phyloP scores from a whole-genome alignment of 805 yeast species.

The Spathaspora boniae region DNA sequence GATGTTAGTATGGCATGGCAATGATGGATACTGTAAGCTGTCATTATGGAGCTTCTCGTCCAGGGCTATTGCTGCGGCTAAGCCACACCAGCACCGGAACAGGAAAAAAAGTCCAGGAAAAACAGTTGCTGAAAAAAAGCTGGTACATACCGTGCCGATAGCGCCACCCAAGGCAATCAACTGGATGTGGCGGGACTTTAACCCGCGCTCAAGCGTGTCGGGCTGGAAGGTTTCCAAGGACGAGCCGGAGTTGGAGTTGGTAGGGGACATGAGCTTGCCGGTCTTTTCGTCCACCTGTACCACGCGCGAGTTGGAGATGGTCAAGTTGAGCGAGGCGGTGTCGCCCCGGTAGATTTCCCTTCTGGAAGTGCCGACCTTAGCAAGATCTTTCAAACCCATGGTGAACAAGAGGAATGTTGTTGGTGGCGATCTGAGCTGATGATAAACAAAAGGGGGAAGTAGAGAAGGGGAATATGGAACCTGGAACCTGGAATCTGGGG shows the following conservation, averaged over 20 bases:
- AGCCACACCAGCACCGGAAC: too few species aligned
- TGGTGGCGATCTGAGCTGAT: too few species aligned
- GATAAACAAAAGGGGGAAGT: too few species aligned
- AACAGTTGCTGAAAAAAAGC: too few species aligned
- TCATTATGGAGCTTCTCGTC: too few species aligned
- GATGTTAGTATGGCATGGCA: too few species aligned
- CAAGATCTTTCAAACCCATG: slow-evolving; percentile 5
- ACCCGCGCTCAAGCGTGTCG: slow-evolving; percentile 32
- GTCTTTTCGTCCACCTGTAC: slow-evolving; percentile 20
- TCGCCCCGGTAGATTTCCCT: slow-evolving; percentile 21
- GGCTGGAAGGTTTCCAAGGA: slow-evolving; percentile 16
- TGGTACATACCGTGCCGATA: slow-evolving; percentile 84
- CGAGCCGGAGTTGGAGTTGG: slow-evolving; percentile 14
- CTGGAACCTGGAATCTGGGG: too few species aligned
- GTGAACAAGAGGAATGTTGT: background rate
- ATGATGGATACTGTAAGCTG: too few species aligned
- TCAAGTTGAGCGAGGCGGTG: slow-evolving; percentile 21
- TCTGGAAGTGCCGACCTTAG: background rate
- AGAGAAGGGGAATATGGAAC: too few species aligned
- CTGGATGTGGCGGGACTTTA: slow-evolving; percentile 51
- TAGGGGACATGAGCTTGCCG: slow-evolving; percentile 18
- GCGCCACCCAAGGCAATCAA: slow-evolving; percentile 85
- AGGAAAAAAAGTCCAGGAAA: too few species aligned
- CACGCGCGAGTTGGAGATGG: slow-evolving; percentile 27
- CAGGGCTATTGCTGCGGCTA: too few species aligned